A percentile compares a stretch with the other conserved stretches of the same genome.
phyloP scores from a whole-genome alignment of 108 stramenopile species.

The Aureococcus anophagefferens region DNA sequence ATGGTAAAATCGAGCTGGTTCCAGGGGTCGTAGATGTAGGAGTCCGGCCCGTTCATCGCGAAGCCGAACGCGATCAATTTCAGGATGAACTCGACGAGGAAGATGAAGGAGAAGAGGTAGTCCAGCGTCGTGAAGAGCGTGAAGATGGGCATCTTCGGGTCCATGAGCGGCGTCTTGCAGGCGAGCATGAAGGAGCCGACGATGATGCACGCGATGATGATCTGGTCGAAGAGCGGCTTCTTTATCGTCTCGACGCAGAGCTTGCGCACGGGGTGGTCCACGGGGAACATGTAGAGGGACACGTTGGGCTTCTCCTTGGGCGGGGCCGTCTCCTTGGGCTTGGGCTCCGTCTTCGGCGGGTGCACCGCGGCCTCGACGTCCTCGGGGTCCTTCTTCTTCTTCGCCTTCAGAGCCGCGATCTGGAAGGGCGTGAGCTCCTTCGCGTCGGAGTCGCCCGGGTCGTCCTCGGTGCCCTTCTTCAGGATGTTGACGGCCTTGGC shows the following conservation, averaged over 20 bases:
- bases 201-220: conserved; percentile 30
- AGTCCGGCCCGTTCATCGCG: conserved; percentile 5
- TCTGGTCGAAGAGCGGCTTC: conserved; percentile 20
- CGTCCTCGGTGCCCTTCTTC: neutral
- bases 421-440: neutral
- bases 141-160: conserved; percentile 17
- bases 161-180: conserved; percentile 31
- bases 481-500: neutral
- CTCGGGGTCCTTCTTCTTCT: neutral
- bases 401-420: neutral
- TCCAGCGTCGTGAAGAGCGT: conserved; percentile 26
- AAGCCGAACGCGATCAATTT: conserved; percentile 55
- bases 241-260: neutral
- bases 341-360: no score
- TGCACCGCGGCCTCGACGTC: neutral
- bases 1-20: conserved; percentile 53
- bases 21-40: conserved; percentile 50
- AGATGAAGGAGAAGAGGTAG: conserved; percentile 38
- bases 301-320: neutral
- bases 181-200: conserved; percentile 29
- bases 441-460: neutral
- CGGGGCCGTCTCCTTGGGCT: no score
- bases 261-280: neutral
- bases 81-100: conserved; percentile 46
- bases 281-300: conserved; percentile 4